Evolutionary conservation across 208 protist genomes (phyloP).

Genomic region (Polymyxa betae): DNA sequence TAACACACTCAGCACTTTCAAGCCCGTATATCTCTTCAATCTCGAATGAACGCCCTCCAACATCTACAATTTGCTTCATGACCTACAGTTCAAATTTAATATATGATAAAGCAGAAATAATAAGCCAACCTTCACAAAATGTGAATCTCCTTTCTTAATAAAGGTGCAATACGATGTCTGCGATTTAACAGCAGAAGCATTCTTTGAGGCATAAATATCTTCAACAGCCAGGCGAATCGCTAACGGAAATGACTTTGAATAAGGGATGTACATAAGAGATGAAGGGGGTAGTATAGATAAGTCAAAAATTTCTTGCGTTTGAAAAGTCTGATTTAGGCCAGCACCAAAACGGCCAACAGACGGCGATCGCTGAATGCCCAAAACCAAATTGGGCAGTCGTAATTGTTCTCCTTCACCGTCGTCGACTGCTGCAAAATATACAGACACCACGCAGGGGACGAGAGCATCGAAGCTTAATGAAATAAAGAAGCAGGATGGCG

Average conservation of each 20-base stretch:
- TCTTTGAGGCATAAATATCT: neutral
- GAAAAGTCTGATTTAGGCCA: neutral
- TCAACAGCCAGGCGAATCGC: neutral
- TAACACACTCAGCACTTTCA: conserved; percentile 42
- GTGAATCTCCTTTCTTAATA: neutral
- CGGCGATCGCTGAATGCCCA: neutral
- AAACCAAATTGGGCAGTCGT: neutral
- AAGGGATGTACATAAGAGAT: conserved; percentile 19
- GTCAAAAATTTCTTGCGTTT: neutral
- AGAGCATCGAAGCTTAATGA: conserved; percentile 15
- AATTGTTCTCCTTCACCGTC: neutral
- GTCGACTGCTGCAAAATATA: neutral
- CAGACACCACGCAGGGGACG: neutral
- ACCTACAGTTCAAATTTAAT: neutral
- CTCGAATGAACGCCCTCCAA: neutral
- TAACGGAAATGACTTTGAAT: neutral
- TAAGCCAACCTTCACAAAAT: neutral
- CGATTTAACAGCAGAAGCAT: neutral
- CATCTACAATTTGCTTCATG: neutral
- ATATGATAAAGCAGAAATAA: neutral
- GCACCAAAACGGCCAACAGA: neutral
- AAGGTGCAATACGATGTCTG: conserved; percentile 23
- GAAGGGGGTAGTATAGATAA: neutral
- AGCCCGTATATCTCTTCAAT: conserved; percentile 39
- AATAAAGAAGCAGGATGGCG: neutral